Evolutionary conservation across 805 yeast species (phyloP), one percentile per base, ranked within the genome.

Genomic region (Danielia reshetovae): DNA sequence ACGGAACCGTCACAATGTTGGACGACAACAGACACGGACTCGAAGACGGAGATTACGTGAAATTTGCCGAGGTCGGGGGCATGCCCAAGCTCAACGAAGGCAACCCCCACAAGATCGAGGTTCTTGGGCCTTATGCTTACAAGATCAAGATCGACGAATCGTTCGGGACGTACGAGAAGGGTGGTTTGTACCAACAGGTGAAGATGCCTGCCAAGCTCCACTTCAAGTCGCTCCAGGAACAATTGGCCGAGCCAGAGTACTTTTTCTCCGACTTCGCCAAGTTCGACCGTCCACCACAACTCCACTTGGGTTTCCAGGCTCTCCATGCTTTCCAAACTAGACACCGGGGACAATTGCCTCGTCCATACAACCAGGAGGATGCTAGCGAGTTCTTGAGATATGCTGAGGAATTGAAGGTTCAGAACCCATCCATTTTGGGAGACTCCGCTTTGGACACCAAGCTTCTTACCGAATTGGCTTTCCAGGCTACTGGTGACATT

Each of bases 91-190:
- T 87, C 43, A 85, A 89, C 57, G 80, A 79, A 47, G 95, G 90
- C 4, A 63, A 73, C 36, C 74, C 87, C 11, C 78, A 70, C 55
- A 82, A 84, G 55, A 76, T 93, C 34, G 82, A 79, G 54, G 97
- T 88, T 2, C 70, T 84, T 40, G 98, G 97, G 11, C 98, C 98
- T n/a, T 88, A 76, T 55, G 94, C 97, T 2, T 93, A 85, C 70
- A 79, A 77, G 54, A 77, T 90, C 39, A 72, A 77, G 36, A 68
- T 76, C 38, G 75, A 74, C 43, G 66, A 67, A 15, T 47, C 60
- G 17, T 68, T 62, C 60, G 95, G 89, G 15, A 59, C 68, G 2
- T 93, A 87, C 55, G 59, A 66, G 34, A 79, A 78, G 52, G 96
- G 96, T 32, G 99, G 99, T 44, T 68, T 85, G 31, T 93, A 85